Evolutionary conservation across 169 alveolate genomes (phyloP), one percentile per base, ranked within the genome.

Genomic region (Eimeria necatrix): DNA sequence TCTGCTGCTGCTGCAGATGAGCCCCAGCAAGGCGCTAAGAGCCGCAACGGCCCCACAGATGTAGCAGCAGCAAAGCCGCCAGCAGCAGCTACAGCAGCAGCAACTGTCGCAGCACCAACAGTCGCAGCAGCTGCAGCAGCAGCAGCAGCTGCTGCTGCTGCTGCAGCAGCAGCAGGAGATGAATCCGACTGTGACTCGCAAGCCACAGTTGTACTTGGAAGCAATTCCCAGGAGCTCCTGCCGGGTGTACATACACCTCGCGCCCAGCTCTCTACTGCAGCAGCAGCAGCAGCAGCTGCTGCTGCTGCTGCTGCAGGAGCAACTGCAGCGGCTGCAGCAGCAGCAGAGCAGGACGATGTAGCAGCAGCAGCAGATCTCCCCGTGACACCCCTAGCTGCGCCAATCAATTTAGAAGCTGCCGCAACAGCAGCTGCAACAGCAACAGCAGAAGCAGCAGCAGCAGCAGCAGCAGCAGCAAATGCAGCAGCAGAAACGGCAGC

Each of bases 241-340:
- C 85, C 7, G 22, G 85, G 60, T 18, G 85, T 24, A 74, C 56
- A 14, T 9, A 24, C 49, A 74, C 24, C 85, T 32, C 85, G 60
- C 16, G 80, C 80, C 12, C 41, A 16, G 41, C 6, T 6, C 14
- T 24, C n/a, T 14, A 20, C 85, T 12, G 59, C 59, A 74, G 85
- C 56, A 74, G 2, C 85, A 74, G 85, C 85, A 22, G 56, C 85
- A 74, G 85, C 85, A 74, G 24, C 80, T 12, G 16, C 80, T 12
- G 80, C 80, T 12, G 80, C 80, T 12, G 80, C 68, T 14, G 68
- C 68, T 14, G 68, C 68, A 56, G 68, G 32, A 70, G 80, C 22
- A 70, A 24, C 80, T 20, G 80, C 80, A 18, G 80, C 80, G 10
- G 41, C 80, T 2, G 80, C 49, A 18, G 49, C 80, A 24, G 80